phyloP scores from a whole-genome alignment of 345 rosid genomes.

The Eucalyptus tenuipes region DNA sequence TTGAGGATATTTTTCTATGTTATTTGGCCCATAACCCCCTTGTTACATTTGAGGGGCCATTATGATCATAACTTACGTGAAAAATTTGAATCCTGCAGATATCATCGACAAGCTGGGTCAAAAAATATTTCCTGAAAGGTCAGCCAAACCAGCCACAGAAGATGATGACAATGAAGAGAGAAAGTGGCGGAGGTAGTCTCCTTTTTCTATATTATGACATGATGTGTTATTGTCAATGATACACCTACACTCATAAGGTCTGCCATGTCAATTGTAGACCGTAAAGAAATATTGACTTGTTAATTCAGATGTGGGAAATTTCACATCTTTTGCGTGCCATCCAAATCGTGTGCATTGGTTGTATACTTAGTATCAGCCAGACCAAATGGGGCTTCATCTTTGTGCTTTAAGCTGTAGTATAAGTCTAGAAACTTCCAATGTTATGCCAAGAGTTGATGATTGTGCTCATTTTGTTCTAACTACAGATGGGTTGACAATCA shows the following conservation, averaged over 20 bases:
- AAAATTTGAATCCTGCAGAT: background rate
- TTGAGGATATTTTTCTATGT: background rate
- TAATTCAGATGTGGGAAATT: background rate
- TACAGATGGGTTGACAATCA: slow-evolving; percentile 36
- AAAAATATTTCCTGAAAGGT: slow-evolving; percentile 5
- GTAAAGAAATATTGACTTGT: background rate
- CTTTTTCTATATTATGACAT: background rate
- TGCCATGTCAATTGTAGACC: background rate
- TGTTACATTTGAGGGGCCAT: background rate
- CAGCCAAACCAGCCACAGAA: background rate
- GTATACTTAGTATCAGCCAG: background rate
- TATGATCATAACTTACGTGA: background rate
- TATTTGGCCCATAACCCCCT: background rate
- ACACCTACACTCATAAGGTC: background rate
- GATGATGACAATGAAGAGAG: slow-evolving; percentile 18
- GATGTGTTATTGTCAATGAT: background rate
- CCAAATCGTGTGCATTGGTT: background rate
- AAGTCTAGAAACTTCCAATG: background rate
- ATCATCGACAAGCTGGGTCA: slow-evolving; percentile 13
- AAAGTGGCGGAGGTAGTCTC: slow-evolving; percentile 19
- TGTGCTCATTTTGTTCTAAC: background rate
- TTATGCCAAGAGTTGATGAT: background rate
- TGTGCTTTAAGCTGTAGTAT: background rate
- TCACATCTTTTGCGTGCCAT: too few relatives aligned
- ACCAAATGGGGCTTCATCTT: background rate